Evolutionary conservation across 148 eudicot species (phyloP), one percentile per base, ranked within the genome.

Genomic region (Polygonum maritimum): DNA sequence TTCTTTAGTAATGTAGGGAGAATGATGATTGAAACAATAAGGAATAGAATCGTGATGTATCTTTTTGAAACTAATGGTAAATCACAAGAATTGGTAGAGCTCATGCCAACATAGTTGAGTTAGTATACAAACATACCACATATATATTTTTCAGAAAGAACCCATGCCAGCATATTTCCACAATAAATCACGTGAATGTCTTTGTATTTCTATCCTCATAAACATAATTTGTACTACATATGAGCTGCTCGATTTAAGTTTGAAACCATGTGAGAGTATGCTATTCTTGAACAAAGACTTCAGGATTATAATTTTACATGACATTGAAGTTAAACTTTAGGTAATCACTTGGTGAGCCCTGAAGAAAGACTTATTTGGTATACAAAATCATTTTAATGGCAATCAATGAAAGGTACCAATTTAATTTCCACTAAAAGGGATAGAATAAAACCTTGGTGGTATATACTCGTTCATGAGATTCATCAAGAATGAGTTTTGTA

Each of bases 401-500:
- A n/a, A n/a, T 60, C 13, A 60, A 31, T 2, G 4, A 10, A 60
- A 22, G 31, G 36, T 38, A 60, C 26, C 16, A 60, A 6, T 2
- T 16, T 4, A 35, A 65, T 13, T 6, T 35, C 13, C 9, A 65
- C 19, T 36, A n/a, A n/a, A 65, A 3, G 5, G 71, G 19, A 36
- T 10, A 35, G 71, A 65, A 74, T 26, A 83, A 63, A 39, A 94
- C 97, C 96, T 89, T 87, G 48, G 97, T 94, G 76, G 97, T 92
- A 84, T 92, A 94, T 36, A 94, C 97, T 60, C 97, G 88, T 79
- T 94, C 98, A 81, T 92, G 98, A 76, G 97, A 90, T 86, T 94
- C 97, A 81, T 94, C 96, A 58, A 94, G 98, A 82, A 92, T 94
- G 79, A 94, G 86, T 74, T 94, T 92, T 52, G 95, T 94, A 22